A percentile compares a stretch with the other conserved stretches of the same genome.
Evolutionary conservation across 2,329 filamentous ascomycete genomes (phyloP).

Genomic region (Fusarium xyrophilum): DNA sequence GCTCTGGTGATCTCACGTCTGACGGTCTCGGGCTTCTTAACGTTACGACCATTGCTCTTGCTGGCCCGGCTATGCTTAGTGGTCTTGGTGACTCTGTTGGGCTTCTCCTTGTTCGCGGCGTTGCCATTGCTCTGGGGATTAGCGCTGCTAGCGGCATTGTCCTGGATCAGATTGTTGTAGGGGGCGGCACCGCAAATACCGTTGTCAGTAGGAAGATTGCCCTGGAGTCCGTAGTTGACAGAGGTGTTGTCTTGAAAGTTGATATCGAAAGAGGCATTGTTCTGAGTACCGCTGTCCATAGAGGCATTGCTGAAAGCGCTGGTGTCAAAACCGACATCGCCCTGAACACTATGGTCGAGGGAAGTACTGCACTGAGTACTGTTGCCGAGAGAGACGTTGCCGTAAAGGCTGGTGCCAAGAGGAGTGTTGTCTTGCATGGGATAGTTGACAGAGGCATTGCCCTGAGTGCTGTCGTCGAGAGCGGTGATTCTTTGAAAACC

Average conservation of each 20-base stretch:
- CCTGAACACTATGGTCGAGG: neutral
- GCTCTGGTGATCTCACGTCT: neutral
- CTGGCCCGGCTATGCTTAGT: neutral
- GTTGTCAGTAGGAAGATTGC: neutral
- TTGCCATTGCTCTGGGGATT: neutral
- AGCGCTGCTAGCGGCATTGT: neutral
- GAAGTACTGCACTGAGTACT: neutral
- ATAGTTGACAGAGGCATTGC: neutral
- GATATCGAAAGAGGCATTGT: neutral
- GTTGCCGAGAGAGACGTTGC: neutral
- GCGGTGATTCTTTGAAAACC: neutral
- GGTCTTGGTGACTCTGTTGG: neutral
- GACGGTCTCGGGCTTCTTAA: neutral
- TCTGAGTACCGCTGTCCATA: neutral
- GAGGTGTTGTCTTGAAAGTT: neutral
- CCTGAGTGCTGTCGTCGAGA: neutral
- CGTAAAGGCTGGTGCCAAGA: neutral
- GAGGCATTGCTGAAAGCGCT: neutral
- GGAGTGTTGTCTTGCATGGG: too few species aligned
- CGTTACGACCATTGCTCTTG: neutral
- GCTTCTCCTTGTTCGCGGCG: neutral
- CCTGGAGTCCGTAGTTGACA: neutral
- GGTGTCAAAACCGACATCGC: neutral
- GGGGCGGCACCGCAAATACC: neutral
- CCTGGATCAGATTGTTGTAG: neutral